These are phyloP conservation scores for Fragosphaeria purpurea DNA, from an alignment of 2,329 filamentous ascomycete species.

Conservation along the genomic window DNA sequence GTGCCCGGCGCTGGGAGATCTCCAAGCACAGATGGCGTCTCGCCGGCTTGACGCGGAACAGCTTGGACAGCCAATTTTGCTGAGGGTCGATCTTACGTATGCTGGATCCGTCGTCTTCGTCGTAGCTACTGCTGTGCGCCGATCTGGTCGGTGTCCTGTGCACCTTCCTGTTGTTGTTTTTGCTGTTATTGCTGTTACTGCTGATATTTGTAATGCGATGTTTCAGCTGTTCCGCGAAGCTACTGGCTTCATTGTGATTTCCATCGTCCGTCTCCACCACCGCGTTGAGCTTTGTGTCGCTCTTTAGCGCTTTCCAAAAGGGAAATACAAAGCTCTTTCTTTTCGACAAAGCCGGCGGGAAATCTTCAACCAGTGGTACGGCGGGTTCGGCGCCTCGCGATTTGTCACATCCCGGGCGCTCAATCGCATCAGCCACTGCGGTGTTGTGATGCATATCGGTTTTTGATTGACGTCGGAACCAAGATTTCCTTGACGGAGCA, in stretches of 20 bases:
- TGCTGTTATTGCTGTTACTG: slow-evolving; percentile 11
- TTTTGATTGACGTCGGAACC: slow-evolving; percentile 14
- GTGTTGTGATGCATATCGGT: slow-evolving; percentile 13
- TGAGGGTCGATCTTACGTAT: slow-evolving; percentile 53
- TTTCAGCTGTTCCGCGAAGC: slow-evolving; percentile 8
- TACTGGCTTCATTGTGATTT: not conserved
- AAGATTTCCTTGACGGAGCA: slow-evolving; percentile 6
- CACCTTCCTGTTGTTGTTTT: slow-evolving; percentile 1
- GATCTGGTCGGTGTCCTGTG: slow-evolving; percentile 1
- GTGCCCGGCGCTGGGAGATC: slow-evolving; percentile 59
- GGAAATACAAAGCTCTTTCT: slow-evolving; percentile 45
- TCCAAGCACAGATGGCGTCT: slow-evolving; percentile 65
- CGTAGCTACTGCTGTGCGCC: slow-evolving; percentile 2
- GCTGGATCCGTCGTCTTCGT: slow-evolving; percentile 27
- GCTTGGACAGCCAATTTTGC: slow-evolving; percentile 79
- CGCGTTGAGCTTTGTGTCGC: slow-evolving; percentile 29
- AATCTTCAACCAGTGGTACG: not conserved
- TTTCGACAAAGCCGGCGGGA: slow-evolving; percentile 13
- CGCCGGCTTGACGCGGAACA: slow-evolving; percentile 83
- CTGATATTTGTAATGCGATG: slow-evolving; percentile 5
- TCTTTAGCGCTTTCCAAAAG: slow-evolving; percentile 43
- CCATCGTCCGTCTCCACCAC: slow-evolving; percentile 29
- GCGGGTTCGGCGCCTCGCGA: slow-evolving; percentile 1
- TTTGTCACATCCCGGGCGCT: not conserved
- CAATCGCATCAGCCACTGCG: not conserved